These are phyloP conservation scores for Steccherinum ochraceum DNA, from an alignment of 768 basidiomycete species.

Conservation along the genomic window DNA sequence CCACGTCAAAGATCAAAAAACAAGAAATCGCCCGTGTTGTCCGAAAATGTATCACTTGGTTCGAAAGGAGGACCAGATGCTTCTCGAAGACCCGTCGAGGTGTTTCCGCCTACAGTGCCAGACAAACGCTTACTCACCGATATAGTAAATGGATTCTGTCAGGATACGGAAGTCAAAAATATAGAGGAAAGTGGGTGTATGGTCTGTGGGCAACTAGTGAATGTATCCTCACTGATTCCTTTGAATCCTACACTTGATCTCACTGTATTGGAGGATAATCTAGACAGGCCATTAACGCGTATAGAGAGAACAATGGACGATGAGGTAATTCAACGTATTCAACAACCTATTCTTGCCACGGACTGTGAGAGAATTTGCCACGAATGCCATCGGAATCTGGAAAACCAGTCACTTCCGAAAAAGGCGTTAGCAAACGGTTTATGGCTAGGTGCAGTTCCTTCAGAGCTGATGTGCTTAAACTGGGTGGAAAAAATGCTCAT, in stretches of 20 bases:
- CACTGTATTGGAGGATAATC: neutral
- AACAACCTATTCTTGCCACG: neutral
- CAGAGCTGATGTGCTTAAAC: neutral
- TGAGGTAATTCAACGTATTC: neutral
- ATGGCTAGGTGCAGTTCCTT: slow-evolving; percentile 4
- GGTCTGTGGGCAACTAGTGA: neutral
- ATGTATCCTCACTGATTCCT: neutral
- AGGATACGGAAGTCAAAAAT: neutral
- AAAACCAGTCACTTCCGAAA: neutral
- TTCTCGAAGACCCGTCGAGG: no score
- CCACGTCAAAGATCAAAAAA: no score
- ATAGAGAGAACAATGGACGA: neutral
- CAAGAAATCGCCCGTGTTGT: no score
- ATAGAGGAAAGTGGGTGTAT: neutral
- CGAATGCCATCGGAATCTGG: neutral
- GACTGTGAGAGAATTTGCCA: neutral
- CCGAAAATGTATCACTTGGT: no score
- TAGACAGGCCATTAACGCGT: neutral
- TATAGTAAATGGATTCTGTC: neutral
- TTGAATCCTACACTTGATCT: neutral
- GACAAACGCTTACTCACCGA: no score
- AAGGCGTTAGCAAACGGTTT: slow-evolving; percentile 3
- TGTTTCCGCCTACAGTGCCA: no score
- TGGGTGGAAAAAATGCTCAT: slow-evolving; percentile 9
- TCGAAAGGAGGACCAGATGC: no score